Evolutionary conservation across 129 eudicot genomes (phyloP).

Genomic region (Oenanthe sinensis): DNA sequence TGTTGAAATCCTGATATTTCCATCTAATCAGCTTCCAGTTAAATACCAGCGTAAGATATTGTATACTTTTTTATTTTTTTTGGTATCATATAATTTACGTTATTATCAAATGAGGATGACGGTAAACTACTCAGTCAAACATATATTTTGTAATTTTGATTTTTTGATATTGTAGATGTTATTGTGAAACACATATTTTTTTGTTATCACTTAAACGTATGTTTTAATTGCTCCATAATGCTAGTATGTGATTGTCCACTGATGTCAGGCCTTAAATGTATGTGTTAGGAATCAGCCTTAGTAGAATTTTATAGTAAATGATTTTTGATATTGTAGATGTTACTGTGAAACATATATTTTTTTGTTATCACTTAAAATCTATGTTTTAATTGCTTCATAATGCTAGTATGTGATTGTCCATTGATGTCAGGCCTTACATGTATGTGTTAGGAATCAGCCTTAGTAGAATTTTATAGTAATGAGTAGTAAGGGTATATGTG

Average conservation of each 20-base stretch:
- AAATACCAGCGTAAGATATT: conserved; percentile 62
- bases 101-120: background rate
- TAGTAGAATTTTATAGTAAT: no score
- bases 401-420: background rate
- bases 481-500: no score
- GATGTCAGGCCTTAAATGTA: background rate
- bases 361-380: no score
- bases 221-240: background rate
- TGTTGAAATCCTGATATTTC: conserved; percentile 83
- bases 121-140: background rate
- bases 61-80: no score
- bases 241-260: background rate
- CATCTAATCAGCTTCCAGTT: conserved; percentile 81
- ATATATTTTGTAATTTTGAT: no score
- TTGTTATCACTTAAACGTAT: background rate
- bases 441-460: background rate
- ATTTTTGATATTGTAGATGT: no score
- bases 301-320: no score
- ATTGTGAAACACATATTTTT: background rate
- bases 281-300: no score
- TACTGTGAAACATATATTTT: no score
- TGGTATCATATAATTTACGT: background rate
- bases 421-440: background rate
- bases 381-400: background rate
- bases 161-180: background rate